Percentiles rank a stretch among this genome's conserved stretches.
Conservation (phyloP, 2,329 filamentous ascomycete species). For the Calonectria ilicicola region DNA sequence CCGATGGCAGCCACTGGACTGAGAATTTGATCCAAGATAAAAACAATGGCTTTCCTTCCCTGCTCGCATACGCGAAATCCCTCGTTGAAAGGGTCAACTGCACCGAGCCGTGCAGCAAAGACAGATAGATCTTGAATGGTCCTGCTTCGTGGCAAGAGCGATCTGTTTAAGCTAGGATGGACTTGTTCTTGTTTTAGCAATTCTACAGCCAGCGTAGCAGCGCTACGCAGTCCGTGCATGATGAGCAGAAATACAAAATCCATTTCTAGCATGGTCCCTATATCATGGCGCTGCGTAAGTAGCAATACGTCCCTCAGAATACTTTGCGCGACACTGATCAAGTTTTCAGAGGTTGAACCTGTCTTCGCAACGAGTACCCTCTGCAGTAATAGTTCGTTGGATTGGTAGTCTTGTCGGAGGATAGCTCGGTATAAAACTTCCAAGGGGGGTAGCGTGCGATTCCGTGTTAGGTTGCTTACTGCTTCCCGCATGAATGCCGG, state of each 20-base stretch:
- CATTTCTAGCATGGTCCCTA: conserved; percentile 1
- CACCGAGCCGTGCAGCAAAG: not conserved
- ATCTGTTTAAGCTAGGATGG: not conserved
- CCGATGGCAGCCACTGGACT: not conserved
- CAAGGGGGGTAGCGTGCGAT: not conserved
- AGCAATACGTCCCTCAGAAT: not conserved
- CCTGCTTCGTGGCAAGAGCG: not conserved
- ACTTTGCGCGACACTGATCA: not conserved
- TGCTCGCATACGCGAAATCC: conserved; percentile 3
- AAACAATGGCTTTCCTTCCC: not conserved
- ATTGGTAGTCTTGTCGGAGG: conserved; percentile 3
- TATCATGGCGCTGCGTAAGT: conserved; percentile 4
- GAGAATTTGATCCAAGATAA: conserved; percentile 5
- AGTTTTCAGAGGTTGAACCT: not conserved
- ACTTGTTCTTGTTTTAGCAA: conserved; percentile 6
- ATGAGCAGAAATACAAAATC: conserved; percentile 15
- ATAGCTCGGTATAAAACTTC: conserved; percentile 6
- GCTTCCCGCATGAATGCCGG: conserved; percentile 1
- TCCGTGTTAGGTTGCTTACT: not conserved
- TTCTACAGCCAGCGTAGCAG: not conserved
- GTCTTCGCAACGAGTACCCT: conserved; percentile 7
- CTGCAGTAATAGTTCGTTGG: conserved; percentile 6
- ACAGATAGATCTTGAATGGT: conserved; percentile 16
- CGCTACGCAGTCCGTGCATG: conserved; percentile 6
- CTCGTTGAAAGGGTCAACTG: conserved; percentile 2